Evolutionary conservation across 73 alveolate genomes (phyloP).

Genomic region (Uronychia binucleata): DNA sequence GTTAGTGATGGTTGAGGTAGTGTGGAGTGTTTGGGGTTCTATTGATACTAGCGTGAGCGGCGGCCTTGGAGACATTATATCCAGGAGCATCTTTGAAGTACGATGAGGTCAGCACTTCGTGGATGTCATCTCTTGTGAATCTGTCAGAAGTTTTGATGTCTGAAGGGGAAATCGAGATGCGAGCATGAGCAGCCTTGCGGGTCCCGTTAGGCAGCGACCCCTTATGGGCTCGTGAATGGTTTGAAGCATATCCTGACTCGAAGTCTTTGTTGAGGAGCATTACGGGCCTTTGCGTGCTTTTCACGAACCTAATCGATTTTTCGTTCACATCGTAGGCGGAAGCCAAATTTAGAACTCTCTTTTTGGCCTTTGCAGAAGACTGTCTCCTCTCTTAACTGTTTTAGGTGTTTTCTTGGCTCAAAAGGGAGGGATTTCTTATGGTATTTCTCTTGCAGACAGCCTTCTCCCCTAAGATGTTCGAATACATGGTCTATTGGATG

Average conservation of each 20-base stretch:
- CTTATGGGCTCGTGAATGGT: background rate
- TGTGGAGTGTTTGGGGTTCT: too few relatives aligned
- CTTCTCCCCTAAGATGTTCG: background rate
- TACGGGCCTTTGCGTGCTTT: background rate
- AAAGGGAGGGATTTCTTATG: background rate
- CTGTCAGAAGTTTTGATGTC: background rate
- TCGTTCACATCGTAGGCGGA: background rate
- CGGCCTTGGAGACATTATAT: too few relatives aligned
- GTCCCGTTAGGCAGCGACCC: background rate
- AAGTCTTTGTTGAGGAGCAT: background rate
- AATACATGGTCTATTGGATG: too few relatives aligned
- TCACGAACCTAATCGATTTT: background rate
- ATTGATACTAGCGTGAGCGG: too few relatives aligned
- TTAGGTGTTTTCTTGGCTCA: background rate
- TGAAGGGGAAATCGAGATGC: background rate
- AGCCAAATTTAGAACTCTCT: background rate
- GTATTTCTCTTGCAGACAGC: background rate
- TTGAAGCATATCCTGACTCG: background rate
- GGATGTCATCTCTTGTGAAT: background rate
- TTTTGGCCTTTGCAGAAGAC: background rate
- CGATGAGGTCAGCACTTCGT: background rate
- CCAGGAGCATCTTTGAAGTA: background rate
- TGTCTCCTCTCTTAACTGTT: too few relatives aligned
- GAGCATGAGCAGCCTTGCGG: background rate
- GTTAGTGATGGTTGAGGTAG: too few relatives aligned